Evolutionary conservation across 1,284 basidiomycete genomes (phyloP).

Genomic region (Cutaneotrichosporon mucoides): DNA sequence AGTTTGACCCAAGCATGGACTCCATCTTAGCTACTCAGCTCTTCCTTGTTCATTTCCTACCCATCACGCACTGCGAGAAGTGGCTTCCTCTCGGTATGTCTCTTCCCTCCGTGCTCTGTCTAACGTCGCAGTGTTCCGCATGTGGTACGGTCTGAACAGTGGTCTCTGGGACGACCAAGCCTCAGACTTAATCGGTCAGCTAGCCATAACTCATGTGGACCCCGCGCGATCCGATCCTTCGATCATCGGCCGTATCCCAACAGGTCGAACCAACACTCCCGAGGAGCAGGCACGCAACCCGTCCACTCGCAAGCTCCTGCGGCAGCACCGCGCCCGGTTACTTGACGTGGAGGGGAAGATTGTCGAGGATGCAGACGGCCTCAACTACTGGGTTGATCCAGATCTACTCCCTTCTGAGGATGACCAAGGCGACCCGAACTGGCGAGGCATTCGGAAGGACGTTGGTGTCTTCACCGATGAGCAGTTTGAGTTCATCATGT

Average conservation of each 20-base stretch:
- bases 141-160: slow-evolving; percentile 79
- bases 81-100: slow-evolving; percentile 64
- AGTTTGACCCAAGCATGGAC: slow-evolving; percentile 71
- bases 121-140: slow-evolving; percentile 56
- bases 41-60: slow-evolving; percentile 75
- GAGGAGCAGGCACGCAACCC: slow-evolving; percentile 39
- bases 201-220: slow-evolving; percentile 69
- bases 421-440: slow-evolving; percentile 63
- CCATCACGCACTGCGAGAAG: slow-evolving; percentile 69
- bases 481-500: slow-evolving; percentile 81
- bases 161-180: slow-evolving; percentile 79
- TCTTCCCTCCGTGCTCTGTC: neutral
- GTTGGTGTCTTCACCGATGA: slow-evolving; percentile 81
- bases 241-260: slow-evolving; percentile 59
- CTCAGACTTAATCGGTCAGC: slow-evolving; percentile 60
- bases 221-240: slow-evolving; percentile 67
- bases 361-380: slow-evolving; percentile 57
- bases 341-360: slow-evolving; percentile 38
- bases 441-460: slow-evolving; percentile 71
- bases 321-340: slow-evolving; percentile 32
- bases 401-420: slow-evolving; percentile 53
- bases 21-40: slow-evolving; percentile 72
- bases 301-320: slow-evolving; percentile 15
- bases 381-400: slow-evolving; percentile 40
- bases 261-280: slow-evolving; percentile 32